Evolutionary conservation across 2,329 filamentous ascomycete genomes (phyloP).

Genomic region (Sclerotinia trifoliorum): DNA sequence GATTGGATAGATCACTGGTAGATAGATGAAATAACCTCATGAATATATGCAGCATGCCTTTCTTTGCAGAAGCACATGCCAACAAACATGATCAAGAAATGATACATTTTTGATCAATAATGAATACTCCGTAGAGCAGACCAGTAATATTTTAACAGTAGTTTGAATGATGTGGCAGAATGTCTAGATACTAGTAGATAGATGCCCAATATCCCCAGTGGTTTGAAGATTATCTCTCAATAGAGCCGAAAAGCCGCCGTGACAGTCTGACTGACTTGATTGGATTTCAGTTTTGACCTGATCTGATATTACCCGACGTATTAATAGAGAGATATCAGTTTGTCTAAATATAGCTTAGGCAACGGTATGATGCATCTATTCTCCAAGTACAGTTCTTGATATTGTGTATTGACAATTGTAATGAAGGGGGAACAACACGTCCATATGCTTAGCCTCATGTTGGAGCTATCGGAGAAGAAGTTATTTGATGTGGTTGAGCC

Average conservation of each 20-base stretch:
- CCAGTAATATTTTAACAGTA: not conserved
- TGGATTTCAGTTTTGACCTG: not conserved
- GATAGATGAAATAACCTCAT: not conserved
- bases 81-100: not conserved
- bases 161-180: not conserved
- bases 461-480: conserved; percentile 3
- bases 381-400: not conserved
- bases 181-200: not conserved
- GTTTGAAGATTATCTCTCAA: not conserved
- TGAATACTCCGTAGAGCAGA: not conserved
- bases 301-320: not conserved
- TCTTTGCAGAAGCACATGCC: not conserved
- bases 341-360: not conserved
- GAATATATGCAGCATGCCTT: no score
- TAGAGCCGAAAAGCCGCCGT: not conserved
- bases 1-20: not conserved
- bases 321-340: not conserved
- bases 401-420: not conserved
- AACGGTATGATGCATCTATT: not conserved
- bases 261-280: not conserved
- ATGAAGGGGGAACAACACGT: not conserved
- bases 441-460: not conserved
- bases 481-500: conserved; percentile 13
- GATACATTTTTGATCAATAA: not conserved
- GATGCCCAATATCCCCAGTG: not conserved